phyloP scores from a whole-genome alignment of 1,284 basidiomycete species.

The Cryptococcus neoformans region DNA sequence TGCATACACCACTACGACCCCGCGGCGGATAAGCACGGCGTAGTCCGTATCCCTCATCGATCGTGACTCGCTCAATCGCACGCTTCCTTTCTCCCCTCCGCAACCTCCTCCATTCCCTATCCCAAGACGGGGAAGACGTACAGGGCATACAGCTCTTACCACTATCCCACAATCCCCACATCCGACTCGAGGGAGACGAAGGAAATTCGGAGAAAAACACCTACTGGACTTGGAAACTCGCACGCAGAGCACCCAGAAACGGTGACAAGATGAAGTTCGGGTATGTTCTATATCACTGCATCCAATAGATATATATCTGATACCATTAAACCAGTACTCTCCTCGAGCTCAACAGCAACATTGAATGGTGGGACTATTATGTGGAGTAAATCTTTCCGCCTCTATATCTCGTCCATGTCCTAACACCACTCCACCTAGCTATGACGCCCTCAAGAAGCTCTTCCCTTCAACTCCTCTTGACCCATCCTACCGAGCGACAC shows the following conservation, averaged over 20 bases:
- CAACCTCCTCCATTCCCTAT: no score
- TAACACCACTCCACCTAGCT: slow-evolving; percentile 52
- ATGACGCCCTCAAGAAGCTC: slow-evolving; percentile 79
- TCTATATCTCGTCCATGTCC: not conserved
- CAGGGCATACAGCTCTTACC: slow-evolving; percentile 3
- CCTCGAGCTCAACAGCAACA: slow-evolving; percentile 87
- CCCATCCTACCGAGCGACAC: slow-evolving; percentile 38
- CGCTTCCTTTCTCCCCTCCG: no score
- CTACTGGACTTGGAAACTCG: slow-evolving; percentile 31
- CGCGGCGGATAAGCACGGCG: no score
- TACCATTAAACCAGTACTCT: slow-evolving; percentile 54
- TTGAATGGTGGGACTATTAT: slow-evolving; percentile 94
- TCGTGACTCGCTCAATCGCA: no score
- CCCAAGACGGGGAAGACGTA: no score
- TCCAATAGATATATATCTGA: not conserved
- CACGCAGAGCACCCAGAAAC: slow-evolving; percentile 17
- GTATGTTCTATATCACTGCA: slow-evolving; percentile 22
- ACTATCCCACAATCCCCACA: slow-evolving; percentile 1
- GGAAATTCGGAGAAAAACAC: not conserved
- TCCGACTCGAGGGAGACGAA: not conserved
- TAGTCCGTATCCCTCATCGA: no score
- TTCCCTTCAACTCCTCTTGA: slow-evolving; percentile 49
- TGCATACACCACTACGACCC: no score
- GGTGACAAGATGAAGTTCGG: slow-evolving; percentile 52
- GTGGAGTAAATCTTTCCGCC: slow-evolving; percentile 53